Base-by-base conservation (phyloP, 2,329 filamentous ascomycete genomes). In the Verticillium longisporum region DNA sequence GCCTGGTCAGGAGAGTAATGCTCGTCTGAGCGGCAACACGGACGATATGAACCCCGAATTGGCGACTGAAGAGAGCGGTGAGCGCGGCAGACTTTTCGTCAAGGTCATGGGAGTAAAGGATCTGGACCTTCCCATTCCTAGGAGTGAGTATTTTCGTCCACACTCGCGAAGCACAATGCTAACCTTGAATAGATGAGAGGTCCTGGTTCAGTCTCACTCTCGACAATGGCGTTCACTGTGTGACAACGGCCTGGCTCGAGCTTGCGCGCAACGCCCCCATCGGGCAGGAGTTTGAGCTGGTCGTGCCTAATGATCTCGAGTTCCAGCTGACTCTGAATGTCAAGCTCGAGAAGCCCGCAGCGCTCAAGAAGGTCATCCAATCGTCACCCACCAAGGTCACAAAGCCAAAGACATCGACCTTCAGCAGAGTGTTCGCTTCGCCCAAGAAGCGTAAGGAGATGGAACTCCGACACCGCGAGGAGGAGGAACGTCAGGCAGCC, bases 51-150 rank as follows among this genome's bases (percentile, higher is more conserved):
- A 78, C 32, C 77, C 80, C 4, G 83, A 89, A 61, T 73, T 79
- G 53, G 76, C 80, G 5, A 83, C 84, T 10, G 89, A 91, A 60
- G 93, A 97, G 62, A 91, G 87, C 59, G 88, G 88, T 62, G 95
- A 99, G 75, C 83, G 95, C 67, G 95, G 95, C 10, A 83, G 95
- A 63, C 82, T 99, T 1, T 99, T 99, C 69, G 93, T 99, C 66
- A 99, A 99, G 79, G 95, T 99, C n/a, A 89, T 98, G 74, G 93
- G 94, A 55, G 92, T 98, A 65, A 98, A 98, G 74, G 93, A 98
- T 68, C 83, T 99, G 41, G 93, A 97, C 70, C 80, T 98, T 54
- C 94, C 95, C 26, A 79, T 99, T 60, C 93, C 95, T 36, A 90
- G 88, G 77, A 94, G 92, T 95, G 83, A 82, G 89, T 75, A n/a